Evolutionary conservation across 2,329 filamentous ascomycete genomes (phyloP).

Genomic region (Sporothrix luriei): DNA sequence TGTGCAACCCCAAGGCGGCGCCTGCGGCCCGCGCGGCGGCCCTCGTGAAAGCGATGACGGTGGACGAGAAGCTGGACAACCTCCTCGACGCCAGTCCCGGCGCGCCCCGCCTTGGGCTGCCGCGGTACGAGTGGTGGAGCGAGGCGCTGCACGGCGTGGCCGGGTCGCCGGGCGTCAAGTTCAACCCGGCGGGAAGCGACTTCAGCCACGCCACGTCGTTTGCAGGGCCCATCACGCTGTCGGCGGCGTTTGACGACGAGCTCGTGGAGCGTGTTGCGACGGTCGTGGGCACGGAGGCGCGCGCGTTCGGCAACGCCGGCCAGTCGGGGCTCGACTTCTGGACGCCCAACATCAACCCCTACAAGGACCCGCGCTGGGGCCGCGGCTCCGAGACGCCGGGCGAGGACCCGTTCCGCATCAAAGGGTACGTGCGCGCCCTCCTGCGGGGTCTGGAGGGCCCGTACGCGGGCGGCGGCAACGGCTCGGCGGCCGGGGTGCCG

Average conservation of each 20-base stretch:
- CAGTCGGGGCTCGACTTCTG: conserved; percentile 55
- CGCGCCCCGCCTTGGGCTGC: conserved; percentile 27
- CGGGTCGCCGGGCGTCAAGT: conserved; percentile 21
- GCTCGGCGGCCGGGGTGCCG: neutral
- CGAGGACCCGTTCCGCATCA: conserved; percentile 38
- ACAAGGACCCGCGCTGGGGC: conserved; percentile 64
- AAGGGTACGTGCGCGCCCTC: conserved; percentile 37
- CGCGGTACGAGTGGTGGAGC: conserved; percentile 33
- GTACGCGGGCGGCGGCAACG: conserved; percentile 26
- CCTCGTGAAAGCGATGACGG: conserved; percentile 27
- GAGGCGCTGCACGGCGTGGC: conserved; percentile 38
- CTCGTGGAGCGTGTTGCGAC: conserved; percentile 38
- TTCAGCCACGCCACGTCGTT: conserved; percentile 42
- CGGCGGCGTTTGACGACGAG: conserved; percentile 43
- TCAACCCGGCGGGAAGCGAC: conserved; percentile 32
- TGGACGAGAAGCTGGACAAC: conserved; percentile 27
- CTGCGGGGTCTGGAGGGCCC: conserved; percentile 39
- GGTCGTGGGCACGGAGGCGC: conserved; percentile 41
- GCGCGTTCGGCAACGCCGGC: conserved; percentile 42
- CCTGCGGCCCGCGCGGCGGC: conserved; percentile 21
- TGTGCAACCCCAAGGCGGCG: conserved; percentile 21
- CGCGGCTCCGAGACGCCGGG: conserved; percentile 46
- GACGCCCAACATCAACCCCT: conserved; percentile 69
- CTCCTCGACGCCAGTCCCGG: conserved; percentile 29
- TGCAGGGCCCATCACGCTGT: conserved; percentile 41